Base-by-base conservation (phyloP, 306 rosid genomes). In the apple (Malus domestica) region DNA sequence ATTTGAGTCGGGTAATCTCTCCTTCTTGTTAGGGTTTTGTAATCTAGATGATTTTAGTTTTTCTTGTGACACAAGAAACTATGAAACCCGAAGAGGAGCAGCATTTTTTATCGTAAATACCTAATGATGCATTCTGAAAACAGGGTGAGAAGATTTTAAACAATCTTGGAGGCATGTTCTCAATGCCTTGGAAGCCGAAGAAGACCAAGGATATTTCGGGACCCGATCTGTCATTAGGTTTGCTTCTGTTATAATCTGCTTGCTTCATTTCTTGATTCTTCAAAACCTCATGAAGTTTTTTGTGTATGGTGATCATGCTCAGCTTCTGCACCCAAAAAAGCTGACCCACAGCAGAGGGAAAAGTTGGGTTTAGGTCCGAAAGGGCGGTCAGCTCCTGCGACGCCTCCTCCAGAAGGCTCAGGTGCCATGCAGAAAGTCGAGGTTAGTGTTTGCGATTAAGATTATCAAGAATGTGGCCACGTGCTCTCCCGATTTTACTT, bases 61-160 rank as follows among this genome's bases (percentile, higher is more conserved):
- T 35, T 14, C 68, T 35, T 66, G 32, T 4, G 70, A 35, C 16
- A 10, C 69, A 65, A 65, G 46, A 33, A 65, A 65, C 27, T 29
- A 27, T 7, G 40, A 62, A 29, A 27, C 67, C 7, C 2, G 18
- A 1, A 18, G 8, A 65, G 46, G 14, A 35, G 14, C 70, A 19
- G 10, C 9, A 16, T 33, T 40, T 10, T 38, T 9, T 38, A 8
- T 19, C 22, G 1, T 20, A 19, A 19, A 6, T 18, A 44, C 60
- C 9, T 60, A 19, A 27, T 44, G 2, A 49, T 62, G 33, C 30
- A 11, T 59, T 71, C 18, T 9, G 65, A 14, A 55, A 74, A 64
- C 83, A 95, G 98, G 99, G 99, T 42, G 99, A 96, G 84, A 96
- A 96, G 80, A 93, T 96, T 82, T 83, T 96, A 45, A 91, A 86